Base-by-base conservation (phyloP, 2,329 filamentous ascomycete genomes). In the Onygenales sp. region DNA sequence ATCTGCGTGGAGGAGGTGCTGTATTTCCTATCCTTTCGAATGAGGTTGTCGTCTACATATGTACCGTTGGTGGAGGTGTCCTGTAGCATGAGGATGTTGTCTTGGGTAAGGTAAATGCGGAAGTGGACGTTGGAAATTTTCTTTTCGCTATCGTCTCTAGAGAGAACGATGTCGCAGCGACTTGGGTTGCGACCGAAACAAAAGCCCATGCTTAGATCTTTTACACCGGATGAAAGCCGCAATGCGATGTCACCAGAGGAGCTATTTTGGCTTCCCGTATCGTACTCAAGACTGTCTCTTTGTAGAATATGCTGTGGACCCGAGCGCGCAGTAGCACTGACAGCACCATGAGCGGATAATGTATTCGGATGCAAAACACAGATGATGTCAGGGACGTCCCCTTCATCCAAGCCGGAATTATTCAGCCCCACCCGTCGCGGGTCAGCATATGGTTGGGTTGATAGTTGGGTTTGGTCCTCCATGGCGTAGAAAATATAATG, bases 31-130 rank as follows among this genome's bases (percentile, higher is more conserved):
- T 60, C 66, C 46, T 78, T 83, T 53, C 77, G 77, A 13, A 98
- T 76, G 37, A 88, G 74, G 14, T 76, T 74, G 27, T 81, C 78
- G 69, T 97, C 91, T 53, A 97, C 88, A 55, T 88, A 77, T 3
- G 93, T 97, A 32, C 93, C 93, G 63, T 97, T 98, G n/a, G 90
- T 96, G 0, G 93, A 97, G 65, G 84, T 81, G 65, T 98, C 93
- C 67, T 95, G 85, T 10, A 97, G 75, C 89, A 98, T 95, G 58
- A 96, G 78, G 53, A 87, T 84, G 32, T 87, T 88, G 58, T 88
- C 82, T n/a, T 83, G 76, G 62, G 94, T 98, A 61, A 95, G 78
- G 65, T 86, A 95, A 57, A 98, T 95, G 51, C 89, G 85, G 67
- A 97, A 98, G 67, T 98, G 93, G n/a, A 87, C 79, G 65, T 97